Base-by-base conservation (phyloP, 139 green algal genomes). In the Chlamydomonas schloesseri region DNA sequence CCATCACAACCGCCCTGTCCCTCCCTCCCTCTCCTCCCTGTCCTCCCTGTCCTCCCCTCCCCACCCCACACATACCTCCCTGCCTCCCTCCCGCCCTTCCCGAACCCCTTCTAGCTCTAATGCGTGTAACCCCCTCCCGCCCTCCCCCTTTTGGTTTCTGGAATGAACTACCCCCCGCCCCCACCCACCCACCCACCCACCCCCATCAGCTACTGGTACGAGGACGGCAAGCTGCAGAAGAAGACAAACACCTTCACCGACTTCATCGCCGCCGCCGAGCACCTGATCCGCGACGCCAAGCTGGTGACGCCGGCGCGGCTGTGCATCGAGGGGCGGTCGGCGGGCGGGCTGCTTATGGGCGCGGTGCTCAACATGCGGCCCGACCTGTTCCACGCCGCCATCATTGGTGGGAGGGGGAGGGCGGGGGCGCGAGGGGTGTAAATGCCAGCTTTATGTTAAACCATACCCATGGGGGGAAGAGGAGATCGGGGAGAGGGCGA, bases 161-260 rank as follows among this genome's bases (percentile, higher is more conserved):
- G n/a, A n/a, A n/a, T n/a, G n/a, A n/a, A n/a, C n/a, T 73, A 31
- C 18, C 26, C 5, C 57, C 23, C 20, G 23, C 15, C 29, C 71
- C 29, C 34, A 47, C 28, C 11, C 68, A 34, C 28, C 84, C 37
- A 0, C 67, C 15, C 33, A 50, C 57, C 64, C 50, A 36, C 28
- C 46, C 46, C n/a, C 31, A 23, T 50, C 31, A 84, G 77, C 31
- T 84, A 84, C 58, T 96, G 95, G 94, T 97, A 97, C 86, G 89
- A 96, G 86, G 87, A 96, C 37, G 95, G 95, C 46, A 98, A 98
- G 93, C 95, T 92, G 84, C 83, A 96, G 65, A 92, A 94, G 42
- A 98, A 98, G 90, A 90, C 86, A 36, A 98, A 97, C 91, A 98
- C 95, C 13, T 98, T 98, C 82, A 90, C 88, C 0, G 96, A 98